Conservation (phyloP, 768 basidiomycete species). For the Mycena vulgaris region DNA sequence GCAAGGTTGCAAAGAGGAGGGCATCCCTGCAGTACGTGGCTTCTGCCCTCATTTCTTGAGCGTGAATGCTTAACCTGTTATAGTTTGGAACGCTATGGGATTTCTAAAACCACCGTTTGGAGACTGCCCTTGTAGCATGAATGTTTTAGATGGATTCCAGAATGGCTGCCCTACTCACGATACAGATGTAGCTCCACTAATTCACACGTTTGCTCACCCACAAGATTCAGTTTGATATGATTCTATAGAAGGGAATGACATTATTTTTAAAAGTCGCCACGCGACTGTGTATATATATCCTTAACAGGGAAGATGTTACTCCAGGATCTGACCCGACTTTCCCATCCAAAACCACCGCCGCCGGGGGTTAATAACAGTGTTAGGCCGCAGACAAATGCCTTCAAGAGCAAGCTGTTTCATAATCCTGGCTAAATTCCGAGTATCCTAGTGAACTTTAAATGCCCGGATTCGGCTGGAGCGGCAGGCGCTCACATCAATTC, state of each 20-base stretch:
- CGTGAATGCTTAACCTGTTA: background rate
- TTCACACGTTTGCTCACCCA: slow-evolving; percentile 25
- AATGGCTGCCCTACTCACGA: background rate
- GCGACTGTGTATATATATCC: slow-evolving; percentile 2
- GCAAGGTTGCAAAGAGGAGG: slow-evolving; percentile 80
- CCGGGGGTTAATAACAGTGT: slow-evolving; percentile 75
- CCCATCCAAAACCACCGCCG: slow-evolving; percentile 93
- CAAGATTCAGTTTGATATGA: background rate
- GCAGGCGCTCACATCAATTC: slow-evolving; percentile 84
- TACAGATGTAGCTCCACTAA: slow-evolving; percentile 25
- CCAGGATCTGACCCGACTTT: slow-evolving; percentile 75
- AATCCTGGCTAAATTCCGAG: slow-evolving; percentile 90
- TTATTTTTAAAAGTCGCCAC: background rate
- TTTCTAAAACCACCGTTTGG: slow-evolving; percentile 53
- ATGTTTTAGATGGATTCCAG: slow-evolving; percentile 29
- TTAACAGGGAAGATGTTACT: slow-evolving; percentile 49
- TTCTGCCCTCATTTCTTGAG: background rate
- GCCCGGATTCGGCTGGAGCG: slow-evolving; percentile 26
- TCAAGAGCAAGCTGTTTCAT: slow-evolving; percentile 82
- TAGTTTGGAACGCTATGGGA: slow-evolving; percentile 80
- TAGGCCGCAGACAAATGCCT: slow-evolving; percentile 79
- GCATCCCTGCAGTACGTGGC: slow-evolving; percentile 65
- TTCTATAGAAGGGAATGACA: slow-evolving; percentile 23
- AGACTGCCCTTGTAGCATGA: background rate
- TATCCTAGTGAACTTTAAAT: slow-evolving; percentile 70